Percentiles rank a stretch among this genome's conserved stretches.
Conservation (phyloP, 2,329 filamentous ascomycete species). For the Thermoascus crustaceus region DNA sequence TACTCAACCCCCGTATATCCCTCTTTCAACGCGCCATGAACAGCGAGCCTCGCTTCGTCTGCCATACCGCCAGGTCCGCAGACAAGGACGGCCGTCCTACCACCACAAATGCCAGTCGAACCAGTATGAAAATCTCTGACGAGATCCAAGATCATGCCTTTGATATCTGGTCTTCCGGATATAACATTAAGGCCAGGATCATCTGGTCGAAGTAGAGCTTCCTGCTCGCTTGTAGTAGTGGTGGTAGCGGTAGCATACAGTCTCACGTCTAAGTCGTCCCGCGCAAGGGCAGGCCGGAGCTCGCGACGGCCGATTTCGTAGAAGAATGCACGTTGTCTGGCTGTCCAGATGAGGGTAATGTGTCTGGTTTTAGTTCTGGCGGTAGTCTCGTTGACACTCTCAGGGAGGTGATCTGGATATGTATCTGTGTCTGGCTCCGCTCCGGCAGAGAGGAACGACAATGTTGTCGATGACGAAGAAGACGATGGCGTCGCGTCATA, state of each 20-base stretch:
- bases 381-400: too few relatives aligned
- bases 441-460: too few relatives aligned
- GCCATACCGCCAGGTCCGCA: conserved; percentile 37
- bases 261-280: conserved; percentile 9
- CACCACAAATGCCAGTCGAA: conserved; percentile 7
- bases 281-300: conserved; percentile 6
- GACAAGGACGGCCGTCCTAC: conserved; percentile 28
- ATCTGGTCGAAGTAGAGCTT: background rate
- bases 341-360: conserved; percentile 13
- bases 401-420: too few relatives aligned
- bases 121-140: conserved; percentile 13
- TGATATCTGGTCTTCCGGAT: conserved; percentile 26
- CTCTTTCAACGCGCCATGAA: conserved; percentile 22
- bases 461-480: background rate
- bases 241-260: conserved; percentile 8
- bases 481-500: background rate
- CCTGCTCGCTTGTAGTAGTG: too few relatives aligned
- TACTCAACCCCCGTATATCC: conserved; percentile 28
- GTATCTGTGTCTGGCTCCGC: too few relatives aligned
- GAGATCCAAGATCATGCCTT: conserved; percentile 14
- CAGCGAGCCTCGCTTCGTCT: conserved; percentile 32
- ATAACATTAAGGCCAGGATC: conserved; percentile 16
- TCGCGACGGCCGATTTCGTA: conserved; percentile 8
- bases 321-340: conserved; percentile 12
- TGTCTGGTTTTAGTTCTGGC: conserved; percentile 9